Conservation (phyloP, 2,329 filamentous ascomycete species). For the Ceratocystis cubensis region DNA sequence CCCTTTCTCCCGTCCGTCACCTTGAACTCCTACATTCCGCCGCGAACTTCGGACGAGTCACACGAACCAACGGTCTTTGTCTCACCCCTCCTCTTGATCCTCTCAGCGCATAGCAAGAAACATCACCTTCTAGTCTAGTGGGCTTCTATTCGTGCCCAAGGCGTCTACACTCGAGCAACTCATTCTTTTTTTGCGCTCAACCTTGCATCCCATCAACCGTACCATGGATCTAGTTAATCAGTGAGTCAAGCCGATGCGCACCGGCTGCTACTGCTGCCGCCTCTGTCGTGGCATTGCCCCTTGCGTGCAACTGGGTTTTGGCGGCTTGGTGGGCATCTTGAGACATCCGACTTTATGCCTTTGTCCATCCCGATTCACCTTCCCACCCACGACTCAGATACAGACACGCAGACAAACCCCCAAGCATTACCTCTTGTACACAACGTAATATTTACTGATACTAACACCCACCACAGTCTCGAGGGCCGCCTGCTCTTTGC, state of each 20-base stretch:
- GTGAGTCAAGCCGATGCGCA: constrained; percentile 30
- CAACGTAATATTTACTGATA: neutral
- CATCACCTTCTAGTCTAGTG: neutral
- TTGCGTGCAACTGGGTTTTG: neutral
- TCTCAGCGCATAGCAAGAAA: neutral
- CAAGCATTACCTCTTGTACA: neutral
- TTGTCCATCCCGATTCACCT: neutral
- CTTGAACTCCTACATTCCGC: neutral
- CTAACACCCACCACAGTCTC: constrained; percentile 43
- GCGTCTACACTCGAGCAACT: neutral
- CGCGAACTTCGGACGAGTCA: neutral
- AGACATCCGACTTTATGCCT: neutral
- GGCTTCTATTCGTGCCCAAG: neutral
- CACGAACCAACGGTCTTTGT: neutral
- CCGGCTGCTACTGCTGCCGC: constrained; percentile 14
- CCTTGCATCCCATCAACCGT: neutral
- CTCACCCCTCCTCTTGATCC: neutral
- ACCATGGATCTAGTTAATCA: constrained; percentile 51
- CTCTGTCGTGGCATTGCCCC: neutral
- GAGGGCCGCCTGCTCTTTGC: constrained; percentile 90
- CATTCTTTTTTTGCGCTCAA: neutral
- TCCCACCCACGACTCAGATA: neutral
- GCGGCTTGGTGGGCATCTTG: neutral
- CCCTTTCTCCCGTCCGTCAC: too few relatives aligned
- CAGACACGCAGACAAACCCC: neutral